Conservation (phyloP, 331 rosid genomes). For the Prunus yedoensis region DNA sequence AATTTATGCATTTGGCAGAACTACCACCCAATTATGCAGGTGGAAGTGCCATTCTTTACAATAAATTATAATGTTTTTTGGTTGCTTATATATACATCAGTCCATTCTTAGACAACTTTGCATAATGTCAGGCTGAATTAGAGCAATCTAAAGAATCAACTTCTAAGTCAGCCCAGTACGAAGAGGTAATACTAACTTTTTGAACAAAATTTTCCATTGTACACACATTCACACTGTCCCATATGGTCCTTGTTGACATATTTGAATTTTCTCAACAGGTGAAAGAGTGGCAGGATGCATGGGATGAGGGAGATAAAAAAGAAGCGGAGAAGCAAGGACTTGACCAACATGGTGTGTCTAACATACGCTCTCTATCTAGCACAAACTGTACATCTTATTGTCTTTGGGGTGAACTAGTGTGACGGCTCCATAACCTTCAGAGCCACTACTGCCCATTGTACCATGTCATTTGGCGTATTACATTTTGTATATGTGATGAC, state of each 20-base stretch:
- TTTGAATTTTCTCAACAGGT: constrained; percentile 42
- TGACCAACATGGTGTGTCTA: constrained; percentile 51
- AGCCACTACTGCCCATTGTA: not conserved
- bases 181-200: constrained; percentile 38
- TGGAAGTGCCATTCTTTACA: constrained; percentile 5
- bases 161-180: constrained; percentile 49
- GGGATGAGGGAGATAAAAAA: constrained; percentile 57
- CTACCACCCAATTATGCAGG: not conserved
- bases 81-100: constrained; percentile 1
- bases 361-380: not conserved
- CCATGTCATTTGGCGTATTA: not conserved
- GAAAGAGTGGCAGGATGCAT: constrained; percentile 85
- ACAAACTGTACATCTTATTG: not conserved
- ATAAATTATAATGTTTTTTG: not conserved
- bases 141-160: constrained; percentile 51
- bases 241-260: constrained; percentile 14
- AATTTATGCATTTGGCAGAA: not conserved
- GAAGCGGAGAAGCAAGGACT: constrained; percentile 45
- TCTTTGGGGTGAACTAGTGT: not conserved
- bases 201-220: not conserved
- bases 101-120: not conserved
- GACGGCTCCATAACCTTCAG: not conserved
- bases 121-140: constrained; percentile 60
- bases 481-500: not conserved
- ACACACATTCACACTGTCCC: not conserved